A percentile compares a stretch with the other conserved stretches of the same genome.
Evolutionary conservation across 2,329 filamentous ascomycete genomes (phyloP).

Genomic region (Colletotrichum falcatum): DNA sequence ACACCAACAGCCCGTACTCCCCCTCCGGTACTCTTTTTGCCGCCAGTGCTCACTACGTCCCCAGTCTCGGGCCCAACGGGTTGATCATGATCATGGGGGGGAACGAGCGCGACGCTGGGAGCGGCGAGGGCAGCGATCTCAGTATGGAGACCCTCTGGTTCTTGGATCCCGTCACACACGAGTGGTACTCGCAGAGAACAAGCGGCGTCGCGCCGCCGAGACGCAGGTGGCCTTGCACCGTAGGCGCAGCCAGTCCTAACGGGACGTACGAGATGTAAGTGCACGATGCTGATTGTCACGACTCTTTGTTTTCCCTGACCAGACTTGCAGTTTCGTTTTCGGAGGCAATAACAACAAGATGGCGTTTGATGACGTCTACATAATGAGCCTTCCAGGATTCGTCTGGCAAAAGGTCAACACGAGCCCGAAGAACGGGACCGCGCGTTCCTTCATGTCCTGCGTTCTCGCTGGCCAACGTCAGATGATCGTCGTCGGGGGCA

Average conservation of each 20-base stretch:
- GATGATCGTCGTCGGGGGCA: slow-evolving; percentile 35
- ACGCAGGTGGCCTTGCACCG: slow-evolving; percentile 24
- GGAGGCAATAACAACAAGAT: slow-evolving; percentile 29
- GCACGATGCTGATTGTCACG: too few relatives aligned
- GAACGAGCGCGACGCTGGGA: too few relatives aligned
- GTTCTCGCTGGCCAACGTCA: slow-evolving; percentile 35
- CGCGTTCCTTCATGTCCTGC: slow-evolving; percentile 26
- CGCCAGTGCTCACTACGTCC: slow-evolving; percentile 27
- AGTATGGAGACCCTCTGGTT: too few relatives aligned
- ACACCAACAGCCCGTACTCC: slow-evolving; percentile 30
- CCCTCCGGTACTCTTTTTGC: slow-evolving; percentile 25
- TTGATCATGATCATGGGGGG: slow-evolving; percentile 35
- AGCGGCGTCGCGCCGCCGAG: slow-evolving; percentile 33
- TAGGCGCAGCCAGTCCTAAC: slow-evolving; percentile 25
- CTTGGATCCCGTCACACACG: slow-evolving; percentile 32
- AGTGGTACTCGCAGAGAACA: slow-evolving; percentile 36
- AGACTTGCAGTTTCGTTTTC: slow-evolving; percentile 40
- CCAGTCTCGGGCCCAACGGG: slow-evolving; percentile 33
- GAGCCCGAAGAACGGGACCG: too few relatives aligned
- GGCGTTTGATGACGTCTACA: slow-evolving; percentile 31
- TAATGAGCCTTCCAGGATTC: slow-evolving; percentile 40
- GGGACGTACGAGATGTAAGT: slow-evolving; percentile 41
- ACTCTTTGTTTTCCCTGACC: too few relatives aligned
- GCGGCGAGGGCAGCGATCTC: too few relatives aligned
- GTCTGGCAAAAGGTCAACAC: slow-evolving; percentile 30